phyloP scores from a whole-genome alignment of 1,284 basidiomycete species.

The Cryptococcus deneoformans region DNA sequence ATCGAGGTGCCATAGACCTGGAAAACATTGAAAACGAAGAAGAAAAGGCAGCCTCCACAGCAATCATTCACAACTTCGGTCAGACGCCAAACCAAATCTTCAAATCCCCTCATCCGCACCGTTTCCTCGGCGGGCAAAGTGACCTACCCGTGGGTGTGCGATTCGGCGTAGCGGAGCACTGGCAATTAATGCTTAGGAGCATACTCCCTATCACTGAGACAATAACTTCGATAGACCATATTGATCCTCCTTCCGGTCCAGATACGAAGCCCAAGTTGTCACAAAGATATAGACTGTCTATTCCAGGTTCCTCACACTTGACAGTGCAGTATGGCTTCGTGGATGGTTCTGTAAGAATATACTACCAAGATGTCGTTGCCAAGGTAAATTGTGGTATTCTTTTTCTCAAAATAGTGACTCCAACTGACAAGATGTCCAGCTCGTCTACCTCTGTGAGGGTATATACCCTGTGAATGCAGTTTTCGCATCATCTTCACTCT shows the following conservation, averaged over 20 bases:
- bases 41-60: conserved; percentile 86
- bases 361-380: conserved; percentile 55
- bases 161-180: conserved; percentile 72
- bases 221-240: conserved; percentile 60
- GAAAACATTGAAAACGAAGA: conserved; percentile 79
- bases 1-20: conserved; percentile 87
- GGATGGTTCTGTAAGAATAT: conserved; percentile 37
- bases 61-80: conserved; percentile 94
- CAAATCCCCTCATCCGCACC: conserved; percentile 69
- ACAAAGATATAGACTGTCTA: conserved; percentile 25
- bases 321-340: conserved; percentile 46
- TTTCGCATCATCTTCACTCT: conserved; percentile 67
- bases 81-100: conserved; percentile 92
- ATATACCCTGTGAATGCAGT: conserved; percentile 68
- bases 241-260: conserved; percentile 10
- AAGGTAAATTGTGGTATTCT: conserved; percentile 52
- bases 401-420: neutral
- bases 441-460: conserved; percentile 71
- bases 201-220: conserved; percentile 51
- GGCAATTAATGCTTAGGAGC: conserved; percentile 44
- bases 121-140: conserved; percentile 66
- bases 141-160: conserved; percentile 66
- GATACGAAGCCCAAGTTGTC: conserved; percentile 29
- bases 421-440: conserved; percentile 48
- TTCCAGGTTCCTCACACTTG: conserved; percentile 22